Base-by-base conservation (phyloP, 176 grass and related monocot species). In the Areca catechu region DNA sequence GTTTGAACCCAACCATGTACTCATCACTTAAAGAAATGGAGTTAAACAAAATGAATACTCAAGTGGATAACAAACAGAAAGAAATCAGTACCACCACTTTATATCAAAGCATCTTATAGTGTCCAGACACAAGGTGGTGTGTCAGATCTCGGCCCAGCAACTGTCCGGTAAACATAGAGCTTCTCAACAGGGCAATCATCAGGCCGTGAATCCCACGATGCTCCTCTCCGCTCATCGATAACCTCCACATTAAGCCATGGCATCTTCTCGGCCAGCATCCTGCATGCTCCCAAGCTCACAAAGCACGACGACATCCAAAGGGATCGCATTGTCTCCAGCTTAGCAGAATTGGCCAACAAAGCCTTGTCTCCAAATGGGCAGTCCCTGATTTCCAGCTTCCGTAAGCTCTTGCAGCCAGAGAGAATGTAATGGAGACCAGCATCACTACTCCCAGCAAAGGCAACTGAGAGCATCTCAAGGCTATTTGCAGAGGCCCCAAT, bases 271-370 rank as follows among this genome's bases (percentile, higher is more conserved):
- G 82, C 86, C 56, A 90, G 78, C 66, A 69, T 75, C 60, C 72
- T 65, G 69, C 86, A 90, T 47, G 71, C 71, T 16, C 78, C 86
- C 68, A 85, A 49, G 55, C 82, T 90, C 71, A 90, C 61, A 51
- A 51, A 65, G 68, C 82, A 85, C 15, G 86, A 79, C 54, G 75
- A 85, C 82, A 90, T 90, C 86, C 82, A 90, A 90, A 90, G 86
- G 86, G 82, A 90, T 90, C 82, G 82, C 86, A 90, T 85, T 85
- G 78, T 90, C 82, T 82, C 75, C 55, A 85, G 78, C 78, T 90
- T 90, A 30, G 67, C 74, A 50, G 75, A 78, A 69, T 90, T 85
- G 50, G 72, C 68, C 67, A 85, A 66, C 78, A 90, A 73, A 1
- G 86, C 67, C 53, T 63, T 76, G 66, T 79, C 71, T 0, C 86